These are phyloP conservation scores for Huntiella bhutanensis DNA, from an alignment of 2,329 filamentous ascomycete genomes.

Conservation along the genomic window DNA sequence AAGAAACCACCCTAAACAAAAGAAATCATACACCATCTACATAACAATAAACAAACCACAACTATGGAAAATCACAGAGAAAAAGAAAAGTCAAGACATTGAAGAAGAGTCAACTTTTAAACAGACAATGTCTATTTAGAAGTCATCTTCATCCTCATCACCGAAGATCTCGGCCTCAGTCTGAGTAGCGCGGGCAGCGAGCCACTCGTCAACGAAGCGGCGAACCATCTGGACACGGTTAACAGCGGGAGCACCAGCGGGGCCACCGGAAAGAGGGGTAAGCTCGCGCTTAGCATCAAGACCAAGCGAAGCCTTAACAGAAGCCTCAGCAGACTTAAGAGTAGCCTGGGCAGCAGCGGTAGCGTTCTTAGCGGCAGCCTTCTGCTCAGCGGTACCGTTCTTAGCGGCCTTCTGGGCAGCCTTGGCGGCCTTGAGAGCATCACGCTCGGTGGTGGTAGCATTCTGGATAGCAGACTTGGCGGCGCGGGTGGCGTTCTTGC, in stretches of 20 bases:
- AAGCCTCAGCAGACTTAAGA: background rate
- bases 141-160: slow-evolving; percentile 8
- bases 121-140: background rate
- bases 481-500: background rate
- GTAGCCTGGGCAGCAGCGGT: background rate
- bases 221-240: slow-evolving; percentile 9
- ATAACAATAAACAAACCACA: background rate
- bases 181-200: slow-evolving; percentile 4
- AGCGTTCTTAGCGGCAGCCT: slow-evolving; percentile 1
- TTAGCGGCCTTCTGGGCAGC: background rate
- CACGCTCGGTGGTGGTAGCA: background rate
- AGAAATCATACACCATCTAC: background rate
- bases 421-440: background rate
- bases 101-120: background rate
- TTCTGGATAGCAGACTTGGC: background rate
- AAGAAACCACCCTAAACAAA: background rate
- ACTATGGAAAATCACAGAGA: background rate
- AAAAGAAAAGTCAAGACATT: background rate
- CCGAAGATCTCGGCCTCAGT: slow-evolving; percentile 7
- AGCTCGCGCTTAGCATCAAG: background rate
- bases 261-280: background rate
- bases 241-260: background rate
- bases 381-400: background rate
- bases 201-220: slow-evolving; percentile 6
- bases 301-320: background rate